These are phyloP conservation scores for Colletotrichum tropicicola DNA, from an alignment of 2,329 filamentous ascomycete genomes.

Conservation along the genomic window DNA sequence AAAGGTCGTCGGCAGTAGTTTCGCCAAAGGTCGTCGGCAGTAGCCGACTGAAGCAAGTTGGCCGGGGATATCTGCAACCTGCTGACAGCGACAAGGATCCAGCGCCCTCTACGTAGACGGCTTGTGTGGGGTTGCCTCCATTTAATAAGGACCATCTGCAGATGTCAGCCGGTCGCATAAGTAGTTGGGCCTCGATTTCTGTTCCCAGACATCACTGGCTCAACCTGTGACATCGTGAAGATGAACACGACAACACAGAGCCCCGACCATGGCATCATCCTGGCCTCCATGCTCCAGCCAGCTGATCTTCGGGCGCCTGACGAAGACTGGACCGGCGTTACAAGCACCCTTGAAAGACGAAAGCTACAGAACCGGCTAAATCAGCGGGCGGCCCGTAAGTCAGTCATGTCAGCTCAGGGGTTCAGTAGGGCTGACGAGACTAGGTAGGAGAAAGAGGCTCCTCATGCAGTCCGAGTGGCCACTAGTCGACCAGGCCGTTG, in stretches of 20 bases:
- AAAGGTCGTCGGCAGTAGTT: not conserved
- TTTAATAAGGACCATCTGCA: not conserved
- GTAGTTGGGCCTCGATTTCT: not conserved
- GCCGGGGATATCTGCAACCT: not conserved
- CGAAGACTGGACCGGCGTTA: conserved; percentile 44
- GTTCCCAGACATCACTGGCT: not conserved
- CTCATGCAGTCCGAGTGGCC: not conserved
- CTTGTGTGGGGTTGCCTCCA: not conserved
- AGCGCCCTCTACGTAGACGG: not conserved
- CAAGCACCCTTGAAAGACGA: conserved; percentile 31
- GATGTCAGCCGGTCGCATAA: not conserved
- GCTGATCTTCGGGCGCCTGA: not conserved
- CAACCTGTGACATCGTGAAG: not conserved
- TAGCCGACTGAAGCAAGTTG: not conserved
- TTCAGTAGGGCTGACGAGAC: not conserved
- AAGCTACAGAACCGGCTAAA: conserved; percentile 5
- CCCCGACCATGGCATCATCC: not conserved
- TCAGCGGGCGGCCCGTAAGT: conserved; percentile 7
- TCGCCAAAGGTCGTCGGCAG: too few species aligned
- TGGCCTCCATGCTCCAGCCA: not conserved
- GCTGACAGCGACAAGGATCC: not conserved
- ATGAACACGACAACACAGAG: not conserved
- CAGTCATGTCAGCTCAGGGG: not conserved
- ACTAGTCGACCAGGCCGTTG: not conserved
- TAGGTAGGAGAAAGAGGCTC: not conserved